Evolutionary conservation across 305 asterid species (phyloP).

Genomic region (Fraxinus platypoda): DNA sequence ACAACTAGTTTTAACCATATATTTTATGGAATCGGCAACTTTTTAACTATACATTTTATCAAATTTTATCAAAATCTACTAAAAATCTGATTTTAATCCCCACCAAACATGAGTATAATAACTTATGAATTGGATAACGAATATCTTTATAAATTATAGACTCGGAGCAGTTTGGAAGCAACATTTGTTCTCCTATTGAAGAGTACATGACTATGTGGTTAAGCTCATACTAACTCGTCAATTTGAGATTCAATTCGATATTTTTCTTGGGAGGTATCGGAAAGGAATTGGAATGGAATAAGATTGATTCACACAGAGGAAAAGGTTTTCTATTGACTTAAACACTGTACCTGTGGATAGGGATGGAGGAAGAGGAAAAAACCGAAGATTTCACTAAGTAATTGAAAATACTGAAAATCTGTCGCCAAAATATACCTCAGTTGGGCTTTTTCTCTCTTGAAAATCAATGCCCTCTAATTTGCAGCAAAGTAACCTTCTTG

Average conservation of each 20-base stretch:
- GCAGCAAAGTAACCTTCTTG: conserved; percentile 39
- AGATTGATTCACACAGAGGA: too few species aligned
- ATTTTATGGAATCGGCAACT: too few species aligned
- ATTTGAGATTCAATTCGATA: background rate
- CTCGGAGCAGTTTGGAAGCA: too few species aligned
- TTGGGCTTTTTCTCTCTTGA: conserved; percentile 73
- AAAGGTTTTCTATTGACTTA: too few species aligned
- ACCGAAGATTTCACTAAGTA: background rate
- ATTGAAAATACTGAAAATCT: background rate
- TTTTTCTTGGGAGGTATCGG: background rate
- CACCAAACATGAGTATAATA: too few species aligned
- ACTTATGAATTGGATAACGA: too few species aligned
- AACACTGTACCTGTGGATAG: too few species aligned
- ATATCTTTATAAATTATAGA: too few species aligned
- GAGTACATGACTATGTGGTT: background rate
- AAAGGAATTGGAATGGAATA: background rate
- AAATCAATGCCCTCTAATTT: conserved; percentile 47
- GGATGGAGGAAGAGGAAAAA: background rate
- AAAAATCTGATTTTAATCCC: too few species aligned
- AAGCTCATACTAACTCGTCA: background rate
- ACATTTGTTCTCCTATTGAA: background rate
- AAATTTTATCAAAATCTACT: too few species aligned
- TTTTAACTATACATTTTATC: too few species aligned
- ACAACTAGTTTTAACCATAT: too few species aligned
- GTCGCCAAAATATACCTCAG: conserved; percentile 52